These are phyloP conservation scores for Hypomyces rosellus DNA, from an alignment of 2,329 filamentous ascomycete species.

Conservation along the genomic window DNA sequence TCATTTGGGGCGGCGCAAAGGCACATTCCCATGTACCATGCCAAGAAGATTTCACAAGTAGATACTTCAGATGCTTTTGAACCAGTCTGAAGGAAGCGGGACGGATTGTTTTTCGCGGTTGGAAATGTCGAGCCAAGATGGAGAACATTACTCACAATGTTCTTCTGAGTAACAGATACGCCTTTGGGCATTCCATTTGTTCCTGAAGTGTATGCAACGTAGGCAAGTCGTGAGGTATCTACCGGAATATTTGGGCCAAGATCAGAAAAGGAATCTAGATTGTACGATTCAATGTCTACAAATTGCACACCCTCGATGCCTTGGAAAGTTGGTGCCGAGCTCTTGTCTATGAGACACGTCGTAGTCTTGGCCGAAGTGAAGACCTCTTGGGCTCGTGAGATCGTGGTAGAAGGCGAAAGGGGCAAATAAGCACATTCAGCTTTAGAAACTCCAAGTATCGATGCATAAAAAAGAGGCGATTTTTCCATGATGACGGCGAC, in stretches of 20 bases:
- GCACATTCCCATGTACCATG: constrained; percentile 72
- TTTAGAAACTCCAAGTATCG: constrained; percentile 70
- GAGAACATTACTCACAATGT: constrained; percentile 69
- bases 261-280: constrained; percentile 23
- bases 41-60: constrained; percentile 84
- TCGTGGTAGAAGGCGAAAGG: constrained; percentile 64
- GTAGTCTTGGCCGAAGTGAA: constrained; percentile 51
- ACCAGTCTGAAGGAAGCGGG: constrained; percentile 72
- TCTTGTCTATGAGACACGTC: constrained; percentile 37
- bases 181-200: constrained; percentile 78
- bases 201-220: constrained; percentile 78
- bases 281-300: constrained; percentile 28
- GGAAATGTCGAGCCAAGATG: constrained; percentile 63
- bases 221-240: constrained; percentile 53
- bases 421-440: constrained; percentile 75
- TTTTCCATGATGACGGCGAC: constrained; percentile 77
- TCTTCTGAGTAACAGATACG: constrained; percentile 69
- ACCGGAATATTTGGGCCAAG: constrained; percentile 33
- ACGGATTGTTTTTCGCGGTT: constrained; percentile 27
- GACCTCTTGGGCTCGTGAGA: constrained; percentile 54
- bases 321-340: constrained; percentile 14
- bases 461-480: constrained; percentile 62
- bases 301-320: constrained; percentile 15
- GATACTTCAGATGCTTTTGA: constrained; percentile 84
- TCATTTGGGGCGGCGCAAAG: constrained; percentile 72